A percentile compares a stretch with the other conserved stretches of the same genome.
These are phyloP conservation scores for Collariella sp. DNA, from an alignment of 495 filamentous ascomycete species.

Conservation along the genomic window DNA sequence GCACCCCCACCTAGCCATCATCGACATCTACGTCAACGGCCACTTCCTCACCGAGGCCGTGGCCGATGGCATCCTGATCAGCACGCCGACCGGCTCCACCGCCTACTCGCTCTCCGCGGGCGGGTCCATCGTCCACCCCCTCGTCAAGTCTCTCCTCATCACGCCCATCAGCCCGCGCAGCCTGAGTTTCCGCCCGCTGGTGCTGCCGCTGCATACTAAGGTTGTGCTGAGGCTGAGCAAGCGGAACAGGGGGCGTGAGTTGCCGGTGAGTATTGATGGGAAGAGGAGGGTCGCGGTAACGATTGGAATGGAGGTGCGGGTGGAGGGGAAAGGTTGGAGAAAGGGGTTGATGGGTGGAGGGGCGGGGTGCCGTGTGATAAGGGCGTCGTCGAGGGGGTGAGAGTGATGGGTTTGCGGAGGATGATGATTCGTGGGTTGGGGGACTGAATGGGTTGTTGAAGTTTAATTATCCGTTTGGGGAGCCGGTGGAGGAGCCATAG, in stretches of 20 bases:
- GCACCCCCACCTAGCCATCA: slow-evolving; percentile 79
- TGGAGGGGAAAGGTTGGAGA: slow-evolving; percentile 71
- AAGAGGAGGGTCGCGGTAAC: slow-evolving; percentile 63
- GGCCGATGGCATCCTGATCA: slow-evolving; percentile 89
- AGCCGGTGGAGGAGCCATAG: slow-evolving; percentile 28
- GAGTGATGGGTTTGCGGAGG: slow-evolving; percentile 44
- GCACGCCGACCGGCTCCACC: slow-evolving; percentile 87
- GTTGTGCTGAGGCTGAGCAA: slow-evolving; percentile 74
- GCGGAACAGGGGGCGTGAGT: slow-evolving; percentile 71
- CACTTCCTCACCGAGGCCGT: slow-evolving; percentile 86
- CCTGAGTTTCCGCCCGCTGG: slow-evolving; percentile 83
- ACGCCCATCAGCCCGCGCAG: slow-evolving; percentile 92
- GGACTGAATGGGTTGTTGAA: slow-evolving; percentile 90
- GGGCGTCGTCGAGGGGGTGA: slow-evolving; percentile 35
- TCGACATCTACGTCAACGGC: slow-evolving; percentile 78
- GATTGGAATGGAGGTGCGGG: slow-evolving; percentile 79
- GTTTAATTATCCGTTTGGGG: slow-evolving; percentile 96
- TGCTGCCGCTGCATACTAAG: slow-evolving; percentile 80
- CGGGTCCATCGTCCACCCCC: slow-evolving; percentile 89
- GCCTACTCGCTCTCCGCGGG: slow-evolving; percentile 89
- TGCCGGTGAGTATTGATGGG: slow-evolving; percentile 85
- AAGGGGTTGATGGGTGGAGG: slow-evolving; percentile 43
- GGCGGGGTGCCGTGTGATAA: slow-evolving; percentile 66
- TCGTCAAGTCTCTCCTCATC: slow-evolving; percentile 77
- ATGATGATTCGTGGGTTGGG: slow-evolving; percentile 91